phyloP scores from a whole-genome alignment of 2,329 filamentous ascomycete species.

The Dactylellina parvicollis region DNA sequence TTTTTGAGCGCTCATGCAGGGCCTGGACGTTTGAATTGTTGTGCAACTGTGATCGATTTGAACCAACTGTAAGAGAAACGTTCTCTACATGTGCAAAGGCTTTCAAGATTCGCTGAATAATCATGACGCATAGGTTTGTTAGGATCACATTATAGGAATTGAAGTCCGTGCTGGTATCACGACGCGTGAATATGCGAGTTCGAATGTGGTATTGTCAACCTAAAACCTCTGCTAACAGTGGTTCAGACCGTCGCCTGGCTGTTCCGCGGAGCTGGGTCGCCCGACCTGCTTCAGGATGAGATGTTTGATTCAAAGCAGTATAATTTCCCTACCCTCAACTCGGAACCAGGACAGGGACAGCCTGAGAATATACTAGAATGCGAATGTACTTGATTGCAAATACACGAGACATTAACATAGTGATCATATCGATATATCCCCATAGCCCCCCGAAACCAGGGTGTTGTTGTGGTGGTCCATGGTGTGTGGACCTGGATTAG shows the following conservation, averaged over 20 bases:
- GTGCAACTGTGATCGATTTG: no score
- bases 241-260: background rate
- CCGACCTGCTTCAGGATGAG: conserved; percentile 1
- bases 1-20: no score
- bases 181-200: no score
- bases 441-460: conserved; percentile 30
- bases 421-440: conserved; percentile 1
- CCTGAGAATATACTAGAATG: background rate
- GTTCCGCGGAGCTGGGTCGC: conserved; percentile 6
- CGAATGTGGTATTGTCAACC: no score
- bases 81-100: no score
- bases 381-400: conserved; percentile 24
- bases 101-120: no score
- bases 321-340: background rate
- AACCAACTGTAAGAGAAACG: no score
- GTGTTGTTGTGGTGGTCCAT: background rate
- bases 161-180: no score
- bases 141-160: no score
- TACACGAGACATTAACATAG: background rate
- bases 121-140: no score
- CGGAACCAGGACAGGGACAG: background rate
- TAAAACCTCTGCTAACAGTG: background rate
- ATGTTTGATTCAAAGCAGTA: background rate
- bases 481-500: conserved; percentile 1
- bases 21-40: no score